Conservation (phyloP, 1,284 basidiomycete genomes). For the Megacollybia platyphylla region DNA sequence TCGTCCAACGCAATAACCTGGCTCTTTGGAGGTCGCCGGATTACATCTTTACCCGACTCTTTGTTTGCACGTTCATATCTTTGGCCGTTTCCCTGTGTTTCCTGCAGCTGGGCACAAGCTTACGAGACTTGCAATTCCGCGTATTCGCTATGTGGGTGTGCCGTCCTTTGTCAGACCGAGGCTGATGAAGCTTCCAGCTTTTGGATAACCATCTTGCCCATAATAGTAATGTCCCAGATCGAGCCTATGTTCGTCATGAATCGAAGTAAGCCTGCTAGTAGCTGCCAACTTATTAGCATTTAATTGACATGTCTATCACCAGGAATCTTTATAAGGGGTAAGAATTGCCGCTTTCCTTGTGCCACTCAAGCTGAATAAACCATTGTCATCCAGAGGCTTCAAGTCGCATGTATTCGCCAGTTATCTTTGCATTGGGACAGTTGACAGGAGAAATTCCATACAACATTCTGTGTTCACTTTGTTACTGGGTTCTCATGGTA, state of each 20-base stretch:
- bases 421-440: slow-evolving; percentile 77
- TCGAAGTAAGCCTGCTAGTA: slow-evolving; percentile 29
- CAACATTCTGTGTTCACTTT: slow-evolving; percentile 56
- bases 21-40: slow-evolving; percentile 79
- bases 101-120: slow-evolving; percentile 54
- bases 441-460: slow-evolving; percentile 77
- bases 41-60: slow-evolving; percentile 75
- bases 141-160: slow-evolving; percentile 60
- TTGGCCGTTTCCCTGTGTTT: slow-evolving; percentile 78
- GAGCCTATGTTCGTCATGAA: slow-evolving; percentile 83
- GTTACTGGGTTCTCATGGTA: slow-evolving; percentile 73
- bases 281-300: neutral
- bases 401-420: slow-evolving; percentile 67
- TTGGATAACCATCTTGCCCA: slow-evolving; percentile 61
- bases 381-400: slow-evolving; percentile 35
- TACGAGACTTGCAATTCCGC: slow-evolving; percentile 73
- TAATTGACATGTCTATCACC: too few species aligned
- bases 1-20: slow-evolving; percentile 61
- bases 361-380: neutral
- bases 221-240: slow-evolving; percentile 70
- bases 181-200: slow-evolving; percentile 27
- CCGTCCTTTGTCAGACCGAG: neutral
- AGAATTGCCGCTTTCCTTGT: neutral
- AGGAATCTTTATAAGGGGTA: neutral
- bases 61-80: slow-evolving; percentile 67